Base-by-base conservation (phyloP, 345 rosid genomes). In the Aethionema arabicum region DNA sequence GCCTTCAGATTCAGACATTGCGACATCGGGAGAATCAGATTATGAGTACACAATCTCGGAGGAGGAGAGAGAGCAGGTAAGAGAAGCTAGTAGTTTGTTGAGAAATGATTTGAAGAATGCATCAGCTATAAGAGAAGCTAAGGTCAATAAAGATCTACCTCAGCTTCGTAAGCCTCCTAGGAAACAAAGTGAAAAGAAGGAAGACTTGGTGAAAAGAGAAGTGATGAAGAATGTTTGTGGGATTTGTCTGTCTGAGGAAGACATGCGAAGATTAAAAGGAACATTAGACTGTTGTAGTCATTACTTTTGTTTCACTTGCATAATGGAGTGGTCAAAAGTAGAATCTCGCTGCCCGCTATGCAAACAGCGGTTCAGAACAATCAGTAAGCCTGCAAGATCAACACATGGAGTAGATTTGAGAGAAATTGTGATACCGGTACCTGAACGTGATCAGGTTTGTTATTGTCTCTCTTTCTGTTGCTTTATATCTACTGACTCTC, bases 261-360 rank as follows among this genome's bases (percentile, higher is more conserved):
- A 90, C 60, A 88, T 79, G 76, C 80, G 93, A 59, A 84, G 90
- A 74, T 77, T 85, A 52, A 86, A 84, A 68, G 99, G 97, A 61
- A 84, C 79, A 8, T 68, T 95, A 43, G 69, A 88, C 77, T 90
- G 95, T 62, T 95, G 99, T 78, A 69, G 81, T 68, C 99, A 95
- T 75, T 86, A 90, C 75, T 95, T 95, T 75, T 95, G 99, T 70
- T 95, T 90, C 75, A 75, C 88, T 39, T 95, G 99, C 82, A 90
- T 95, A 65, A 83, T 83, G 89, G 96, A 83, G 67, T 95, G 99
- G 99, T 88, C 99, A 0, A 90, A 86, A 72, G 95, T 95, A 57
- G 99, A 95, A 76, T 85, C 99, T 44, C 96, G 97, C 55, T 95
- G 99, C 65, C 99, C 99, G 9, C 59, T 83, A 63, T 95, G 99